A percentile compares a stretch with the other conserved stretches of the same genome.
Evolutionary conservation across 768 basidiomycete species (phyloP).

Genomic region (Agrocybe chaxingu): DNA sequence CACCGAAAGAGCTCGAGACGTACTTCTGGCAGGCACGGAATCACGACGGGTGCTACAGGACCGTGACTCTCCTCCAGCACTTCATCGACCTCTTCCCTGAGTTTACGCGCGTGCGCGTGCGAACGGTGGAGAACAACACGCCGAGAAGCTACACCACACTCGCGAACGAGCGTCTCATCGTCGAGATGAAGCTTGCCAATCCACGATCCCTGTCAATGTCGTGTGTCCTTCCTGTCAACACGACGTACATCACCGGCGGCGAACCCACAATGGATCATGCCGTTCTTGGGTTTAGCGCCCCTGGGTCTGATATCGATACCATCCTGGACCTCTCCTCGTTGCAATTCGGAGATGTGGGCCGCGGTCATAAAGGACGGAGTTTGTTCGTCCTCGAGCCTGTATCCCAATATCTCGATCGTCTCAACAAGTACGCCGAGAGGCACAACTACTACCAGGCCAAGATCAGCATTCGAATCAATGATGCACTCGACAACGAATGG

Average conservation of each 20-base stretch:
- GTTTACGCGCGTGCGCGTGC: slow-evolving; percentile 15
- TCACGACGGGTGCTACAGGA: slow-evolving; percentile 18
- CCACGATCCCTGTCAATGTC: slow-evolving; percentile 10
- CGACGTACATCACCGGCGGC: slow-evolving; percentile 14
- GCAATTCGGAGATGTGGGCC: slow-evolving; percentile 21
- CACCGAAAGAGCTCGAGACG: slow-evolving; percentile 15
- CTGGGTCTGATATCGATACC: slow-evolving; percentile 10
- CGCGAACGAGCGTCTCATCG: slow-evolving; percentile 9
- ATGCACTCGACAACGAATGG: slow-evolving; percentile 10
- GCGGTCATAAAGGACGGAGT: slow-evolving; percentile 17
- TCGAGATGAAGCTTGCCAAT: slow-evolving; percentile 16
- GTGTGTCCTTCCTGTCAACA: slow-evolving; percentile 6
- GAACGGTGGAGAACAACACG: slow-evolving; percentile 10
- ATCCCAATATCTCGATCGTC: slow-evolving; percentile 8
- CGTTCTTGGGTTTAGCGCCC: slow-evolving; percentile 15
- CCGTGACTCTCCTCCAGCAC: slow-evolving; percentile 17
- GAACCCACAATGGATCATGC: slow-evolving; percentile 9
- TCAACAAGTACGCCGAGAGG: slow-evolving; percentile 12
- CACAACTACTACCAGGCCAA: slow-evolving; percentile 14
- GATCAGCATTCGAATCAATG: slow-evolving; percentile 4
- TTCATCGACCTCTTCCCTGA: slow-evolving; percentile 20
- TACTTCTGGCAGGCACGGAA: slow-evolving; percentile 20
- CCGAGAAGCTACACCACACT: slow-evolving; percentile 10
- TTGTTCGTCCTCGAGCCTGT: slow-evolving; percentile 21
- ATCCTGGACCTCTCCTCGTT: slow-evolving; percentile 21